Evolutionary conservation across 192 early-diverging fungal genomes (phyloP).

Genomic region (Coemansia sp.): DNA sequence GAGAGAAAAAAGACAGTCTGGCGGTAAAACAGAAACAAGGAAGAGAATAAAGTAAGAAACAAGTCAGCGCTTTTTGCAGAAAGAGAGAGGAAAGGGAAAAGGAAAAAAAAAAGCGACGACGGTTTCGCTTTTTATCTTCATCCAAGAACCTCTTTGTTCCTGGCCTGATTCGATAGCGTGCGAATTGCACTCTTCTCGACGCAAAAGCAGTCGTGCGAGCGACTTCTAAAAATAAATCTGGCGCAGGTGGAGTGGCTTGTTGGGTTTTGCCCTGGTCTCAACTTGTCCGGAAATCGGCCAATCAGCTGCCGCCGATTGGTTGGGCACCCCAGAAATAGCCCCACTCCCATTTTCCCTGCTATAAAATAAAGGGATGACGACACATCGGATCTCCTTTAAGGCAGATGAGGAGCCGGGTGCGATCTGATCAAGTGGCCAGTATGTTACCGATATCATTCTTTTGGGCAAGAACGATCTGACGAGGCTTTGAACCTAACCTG

Average conservation of each 20-base stretch:
- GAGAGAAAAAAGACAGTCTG: not conserved
- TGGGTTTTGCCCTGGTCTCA: not conserved
- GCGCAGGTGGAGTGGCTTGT: not conserved
- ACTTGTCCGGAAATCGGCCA: not conserved
- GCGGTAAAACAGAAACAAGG: not conserved
- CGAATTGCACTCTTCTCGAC: no score
- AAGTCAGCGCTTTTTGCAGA: not conserved
- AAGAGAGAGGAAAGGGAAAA: not conserved
- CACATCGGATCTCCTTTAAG: not conserved
- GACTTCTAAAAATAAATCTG: no score
- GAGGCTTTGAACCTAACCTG: not conserved
- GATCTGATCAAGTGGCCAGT: not conserved
- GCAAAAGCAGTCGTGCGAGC: no score
- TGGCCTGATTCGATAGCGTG: no score
- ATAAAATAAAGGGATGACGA: not conserved
- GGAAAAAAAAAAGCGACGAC: not conserved
- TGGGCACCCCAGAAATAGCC: not conserved
- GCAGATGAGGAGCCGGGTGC: not conserved
- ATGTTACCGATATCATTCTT: not conserved
- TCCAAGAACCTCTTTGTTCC: no score
- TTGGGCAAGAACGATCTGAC: not conserved
- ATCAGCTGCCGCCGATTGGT: not conserved
- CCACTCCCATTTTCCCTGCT: not conserved
- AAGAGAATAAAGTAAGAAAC: not conserved
- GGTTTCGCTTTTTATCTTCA: not conserved